Conservation (phyloP, 2,329 filamentous ascomycete species). For the Lachnellula hyalina region DNA sequence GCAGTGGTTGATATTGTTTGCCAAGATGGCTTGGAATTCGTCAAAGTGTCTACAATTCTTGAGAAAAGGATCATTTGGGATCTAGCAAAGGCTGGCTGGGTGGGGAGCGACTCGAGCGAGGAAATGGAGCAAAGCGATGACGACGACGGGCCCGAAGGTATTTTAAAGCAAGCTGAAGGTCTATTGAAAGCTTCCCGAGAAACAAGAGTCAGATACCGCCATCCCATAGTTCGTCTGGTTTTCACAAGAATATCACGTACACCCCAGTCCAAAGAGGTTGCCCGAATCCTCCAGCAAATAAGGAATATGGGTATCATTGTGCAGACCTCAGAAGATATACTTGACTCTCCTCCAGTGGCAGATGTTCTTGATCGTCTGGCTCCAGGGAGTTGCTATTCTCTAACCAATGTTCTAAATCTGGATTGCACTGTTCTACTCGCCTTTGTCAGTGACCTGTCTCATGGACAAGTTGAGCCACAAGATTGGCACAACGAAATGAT, state of each 20-base stretch:
- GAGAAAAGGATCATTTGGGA: slow-evolving; percentile 61
- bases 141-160: slow-evolving; percentile 43
- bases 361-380: slow-evolving; percentile 31
- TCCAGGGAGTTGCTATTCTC: slow-evolving; percentile 33
- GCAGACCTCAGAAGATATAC: slow-evolving; percentile 26
- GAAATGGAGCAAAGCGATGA: slow-evolving; percentile 38
- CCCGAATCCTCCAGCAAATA: slow-evolving; percentile 51
- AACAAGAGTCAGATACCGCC: slow-evolving; percentile 52
- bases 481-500: slow-evolving; percentile 31
- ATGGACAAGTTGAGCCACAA: slow-evolving; percentile 28
- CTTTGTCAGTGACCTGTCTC: slow-evolving; percentile 57
- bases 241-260: slow-evolving; percentile 51
- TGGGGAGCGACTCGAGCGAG: slow-evolving; percentile 38
- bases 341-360: slow-evolving; percentile 13
- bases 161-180: slow-evolving; percentile 55
- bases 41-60: slow-evolving; percentile 62
- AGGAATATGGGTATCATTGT: slow-evolving; percentile 39
- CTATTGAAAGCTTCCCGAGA: slow-evolving; percentile 52
- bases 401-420: slow-evolving; percentile 45
- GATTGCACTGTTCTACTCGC: slow-evolving; percentile 64
- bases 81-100: slow-evolving; percentile 63
- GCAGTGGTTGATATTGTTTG: slow-evolving; percentile 61
- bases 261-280: slow-evolving; percentile 46
- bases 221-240: slow-evolving; percentile 55
- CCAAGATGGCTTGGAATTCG: slow-evolving; percentile 58